Conservation (phyloP, 2,329 filamentous ascomycete genomes). For the Sarocladium oryzae region DNA sequence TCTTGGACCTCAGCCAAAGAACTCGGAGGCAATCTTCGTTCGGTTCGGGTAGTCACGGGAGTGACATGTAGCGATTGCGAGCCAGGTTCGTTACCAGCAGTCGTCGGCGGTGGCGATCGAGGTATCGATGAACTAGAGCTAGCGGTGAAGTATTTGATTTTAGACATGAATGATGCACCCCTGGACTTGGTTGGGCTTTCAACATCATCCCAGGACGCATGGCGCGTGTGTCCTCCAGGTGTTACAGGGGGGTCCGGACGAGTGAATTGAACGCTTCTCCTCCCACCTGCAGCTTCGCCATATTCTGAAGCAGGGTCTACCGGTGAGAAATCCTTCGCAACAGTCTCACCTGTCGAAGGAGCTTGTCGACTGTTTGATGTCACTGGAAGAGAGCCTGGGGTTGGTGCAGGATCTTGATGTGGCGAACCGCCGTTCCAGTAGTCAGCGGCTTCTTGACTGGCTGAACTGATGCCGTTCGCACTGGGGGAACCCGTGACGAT, state of each 20-base stretch:
- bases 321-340: conserved; percentile 7
- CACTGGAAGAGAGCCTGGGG: background rate
- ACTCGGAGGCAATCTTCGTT: conserved; percentile 41
- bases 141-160: conserved; percentile 66
- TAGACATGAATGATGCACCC: conserved; percentile 62
- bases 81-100: conserved; percentile 25
- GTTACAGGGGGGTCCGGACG: conserved; percentile 35
- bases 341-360: background rate
- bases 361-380: background rate
- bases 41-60: conserved; percentile 37
- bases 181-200: conserved; percentile 53
- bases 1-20: conserved; percentile 45
- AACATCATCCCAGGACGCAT: conserved; percentile 61
- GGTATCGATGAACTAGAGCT: conserved; percentile 41
- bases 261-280: conserved; percentile 70
- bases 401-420: background rate
- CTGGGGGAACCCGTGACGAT: conserved; percentile 6
- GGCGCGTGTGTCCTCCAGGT: conserved; percentile 41
- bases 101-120: conserved; percentile 27
- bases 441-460: conserved; percentile 11
- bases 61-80: conserved; percentile 39
- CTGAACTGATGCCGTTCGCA: background rate
- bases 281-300: conserved; percentile 13
- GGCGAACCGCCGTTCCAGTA: conserved; percentile 11
- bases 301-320: background rate